Percentiles rank a stretch among this genome's conserved stretches.
These are phyloP conservation scores for Pichia kluyveri DNA, from an alignment of 805 yeast species.

Conservation along the genomic window DNA sequence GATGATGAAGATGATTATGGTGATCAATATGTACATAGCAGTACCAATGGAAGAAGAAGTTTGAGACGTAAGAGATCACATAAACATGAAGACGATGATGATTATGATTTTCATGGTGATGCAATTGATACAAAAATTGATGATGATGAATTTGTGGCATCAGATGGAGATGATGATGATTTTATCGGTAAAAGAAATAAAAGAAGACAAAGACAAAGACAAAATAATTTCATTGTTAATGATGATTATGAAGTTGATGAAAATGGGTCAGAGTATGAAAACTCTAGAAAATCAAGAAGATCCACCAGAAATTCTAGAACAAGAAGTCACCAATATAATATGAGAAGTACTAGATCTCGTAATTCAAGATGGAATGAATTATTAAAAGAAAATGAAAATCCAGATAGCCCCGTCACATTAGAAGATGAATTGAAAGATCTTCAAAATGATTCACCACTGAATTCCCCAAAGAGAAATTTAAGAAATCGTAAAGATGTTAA, in stretches of 20 bases:
- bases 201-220: constrained; percentile 5
- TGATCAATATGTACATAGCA: constrained; percentile 4
- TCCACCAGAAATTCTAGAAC: constrained; percentile 2
- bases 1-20: constrained; percentile 5
- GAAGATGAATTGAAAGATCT: constrained; percentile 61
- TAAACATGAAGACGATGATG: constrained; percentile 5
- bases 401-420: constrained; percentile 29
- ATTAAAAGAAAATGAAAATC: constrained; percentile 3
- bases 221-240: constrained; percentile 10
- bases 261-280: constrained; percentile 1
- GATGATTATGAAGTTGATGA: constrained; percentile 14
- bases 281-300: background rate
- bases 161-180: constrained; percentile 7
- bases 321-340: background rate
- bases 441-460: constrained; percentile 44
- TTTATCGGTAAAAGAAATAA: constrained; percentile 1
- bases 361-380: constrained; percentile 8
- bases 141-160: background rate
- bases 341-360: background rate
- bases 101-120: constrained; percentile 2
- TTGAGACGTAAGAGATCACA: background rate
- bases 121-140: background rate
- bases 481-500: constrained; percentile 68
- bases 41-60: constrained; percentile 5
- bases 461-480: constrained; percentile 41